phyloP scores from a whole-genome alignment of 306 rosid genomes.

The Hippophae tibetana region DNA sequence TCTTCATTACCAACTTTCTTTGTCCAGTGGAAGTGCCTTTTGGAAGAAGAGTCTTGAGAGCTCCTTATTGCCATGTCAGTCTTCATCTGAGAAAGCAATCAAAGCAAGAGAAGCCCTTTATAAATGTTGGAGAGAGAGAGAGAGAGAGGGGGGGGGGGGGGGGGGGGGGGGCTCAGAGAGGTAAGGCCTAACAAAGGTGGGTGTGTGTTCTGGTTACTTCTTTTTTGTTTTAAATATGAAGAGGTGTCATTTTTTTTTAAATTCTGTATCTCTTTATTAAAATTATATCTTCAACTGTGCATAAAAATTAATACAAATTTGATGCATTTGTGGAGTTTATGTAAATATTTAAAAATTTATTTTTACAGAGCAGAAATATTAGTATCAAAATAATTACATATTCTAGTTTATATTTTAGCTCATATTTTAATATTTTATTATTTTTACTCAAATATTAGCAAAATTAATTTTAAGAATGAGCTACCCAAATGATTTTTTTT shows the following conservation, averaged over 20 bases:
- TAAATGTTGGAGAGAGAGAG: constrained; percentile 21
- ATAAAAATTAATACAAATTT: too few relatives aligned
- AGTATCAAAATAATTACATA: too few relatives aligned
- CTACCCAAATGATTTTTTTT: constrained; percentile 35
- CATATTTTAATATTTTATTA: too few relatives aligned
- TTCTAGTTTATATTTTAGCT: too few relatives aligned
- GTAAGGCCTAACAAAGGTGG: constrained; percentile 6
- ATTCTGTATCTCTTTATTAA: too few relatives aligned
- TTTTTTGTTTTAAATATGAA: background rate
- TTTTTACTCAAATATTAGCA: constrained; percentile 25
- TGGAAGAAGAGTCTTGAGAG: constrained; percentile 66
- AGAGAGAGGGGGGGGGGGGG: constrained; percentile 3
- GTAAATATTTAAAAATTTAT: too few relatives aligned
- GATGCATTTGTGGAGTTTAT: too few relatives aligned
- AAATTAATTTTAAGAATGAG: background rate
- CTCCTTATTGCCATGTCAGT: constrained; percentile 40
- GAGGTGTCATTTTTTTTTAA: too few relatives aligned
- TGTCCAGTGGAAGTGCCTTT: constrained; percentile 94
- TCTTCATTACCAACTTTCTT: constrained; percentile 81
- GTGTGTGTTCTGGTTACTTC: constrained; percentile 13
- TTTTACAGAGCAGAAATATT: too few relatives aligned
- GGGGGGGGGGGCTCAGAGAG: constrained; percentile 3
- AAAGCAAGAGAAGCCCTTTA: constrained; percentile 21
- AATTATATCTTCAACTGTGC: too few relatives aligned
- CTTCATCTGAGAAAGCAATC: constrained; percentile 36